Percentiles rank a stretch among this genome's conserved stretches.
phyloP scores from a whole-genome alignment of 2,329 filamentous ascomycete genomes.

The Dactylellina sp. region DNA sequence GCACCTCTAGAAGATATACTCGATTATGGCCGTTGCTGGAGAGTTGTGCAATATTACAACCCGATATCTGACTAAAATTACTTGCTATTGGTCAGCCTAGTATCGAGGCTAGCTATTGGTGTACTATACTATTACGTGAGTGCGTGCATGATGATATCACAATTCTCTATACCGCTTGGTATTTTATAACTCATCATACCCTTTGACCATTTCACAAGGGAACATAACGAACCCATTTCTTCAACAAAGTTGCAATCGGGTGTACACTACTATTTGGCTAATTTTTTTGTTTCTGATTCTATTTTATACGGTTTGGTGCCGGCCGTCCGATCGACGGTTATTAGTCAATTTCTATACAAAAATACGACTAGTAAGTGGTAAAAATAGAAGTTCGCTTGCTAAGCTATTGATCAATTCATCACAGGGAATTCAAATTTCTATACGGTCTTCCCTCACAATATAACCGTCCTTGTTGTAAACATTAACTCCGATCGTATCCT shows the following conservation, averaged over 20 bases:
- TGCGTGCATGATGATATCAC: constrained; percentile 13
- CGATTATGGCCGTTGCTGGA: constrained; percentile 13
- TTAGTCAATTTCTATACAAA: constrained; percentile 19
- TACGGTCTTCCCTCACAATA: constrained; percentile 25
- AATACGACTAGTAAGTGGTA: constrained; percentile 11
- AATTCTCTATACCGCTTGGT: too few species aligned
- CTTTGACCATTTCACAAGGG: constrained; percentile 2
- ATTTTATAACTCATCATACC: too few species aligned
- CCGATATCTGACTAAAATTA: constrained; percentile 37
- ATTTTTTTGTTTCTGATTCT: constrained; percentile 28
- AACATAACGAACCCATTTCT: constrained; percentile 25
- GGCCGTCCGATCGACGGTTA: constrained; percentile 30
- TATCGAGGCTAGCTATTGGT: too few species aligned
- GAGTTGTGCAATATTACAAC: constrained; percentile 38
- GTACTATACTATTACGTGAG: constrained; percentile 36
- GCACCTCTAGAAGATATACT: constrained; percentile 12
- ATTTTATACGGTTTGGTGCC: constrained; percentile 36
- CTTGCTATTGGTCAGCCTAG: too few species aligned
- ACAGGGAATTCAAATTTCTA: constrained; percentile 14
- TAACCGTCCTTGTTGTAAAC: constrained; percentile 26
- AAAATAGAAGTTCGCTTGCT: too few species aligned
- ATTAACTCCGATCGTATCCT: constrained; percentile 26
- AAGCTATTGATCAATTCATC: too few species aligned
- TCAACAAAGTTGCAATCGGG: constrained; percentile 19
- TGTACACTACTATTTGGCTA: constrained; percentile 21